Evolutionary conservation across 805 yeast species (phyloP).

Genomic region (Starmera caribaea): DNA sequence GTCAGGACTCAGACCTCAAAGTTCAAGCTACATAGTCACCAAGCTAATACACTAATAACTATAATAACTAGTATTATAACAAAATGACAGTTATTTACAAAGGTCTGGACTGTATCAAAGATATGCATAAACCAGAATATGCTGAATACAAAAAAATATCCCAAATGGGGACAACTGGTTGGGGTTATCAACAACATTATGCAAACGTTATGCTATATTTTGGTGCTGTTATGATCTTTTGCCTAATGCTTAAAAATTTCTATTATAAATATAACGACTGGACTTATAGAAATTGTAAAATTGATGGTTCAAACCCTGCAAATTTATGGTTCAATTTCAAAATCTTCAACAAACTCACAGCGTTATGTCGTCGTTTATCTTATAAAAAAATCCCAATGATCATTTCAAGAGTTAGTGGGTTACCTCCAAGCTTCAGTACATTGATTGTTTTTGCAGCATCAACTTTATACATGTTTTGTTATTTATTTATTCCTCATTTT

Average conservation of each 20-base stretch:
- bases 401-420: slow-evolving; percentile 26
- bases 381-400: slow-evolving; percentile 24
- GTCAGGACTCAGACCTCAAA: too few species aligned
- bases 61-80: too few species aligned
- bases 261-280: slow-evolving; percentile 9
- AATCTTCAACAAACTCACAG: slow-evolving; percentile 13
- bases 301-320: neutral
- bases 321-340: neutral
- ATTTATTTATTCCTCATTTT: slow-evolving; percentile 33
- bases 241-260: slow-evolving; percentile 4
- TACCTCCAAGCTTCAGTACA: slow-evolving; percentile 28
- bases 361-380: slow-evolving; percentile 21
- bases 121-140: slow-evolving; percentile 2
- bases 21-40: too few species aligned
- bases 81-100: slow-evolving; percentile 6
- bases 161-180: slow-evolving; percentile 8
- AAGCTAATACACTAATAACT: too few species aligned
- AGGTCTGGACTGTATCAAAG: slow-evolving; percentile 13
- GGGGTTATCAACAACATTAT: slow-evolving; percentile 10
- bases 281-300: slow-evolving; percentile 9
- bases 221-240: slow-evolving; percentile 6
- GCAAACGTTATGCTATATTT: slow-evolving; percentile 10
- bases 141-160: slow-evolving; percentile 2
- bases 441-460: slow-evolving; percentile 22
- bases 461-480: slow-evolving; percentile 24